These are phyloP conservation scores for Picea glauca DNA, from an alignment of 75 land plant species.

Conservation along the genomic window DNA sequence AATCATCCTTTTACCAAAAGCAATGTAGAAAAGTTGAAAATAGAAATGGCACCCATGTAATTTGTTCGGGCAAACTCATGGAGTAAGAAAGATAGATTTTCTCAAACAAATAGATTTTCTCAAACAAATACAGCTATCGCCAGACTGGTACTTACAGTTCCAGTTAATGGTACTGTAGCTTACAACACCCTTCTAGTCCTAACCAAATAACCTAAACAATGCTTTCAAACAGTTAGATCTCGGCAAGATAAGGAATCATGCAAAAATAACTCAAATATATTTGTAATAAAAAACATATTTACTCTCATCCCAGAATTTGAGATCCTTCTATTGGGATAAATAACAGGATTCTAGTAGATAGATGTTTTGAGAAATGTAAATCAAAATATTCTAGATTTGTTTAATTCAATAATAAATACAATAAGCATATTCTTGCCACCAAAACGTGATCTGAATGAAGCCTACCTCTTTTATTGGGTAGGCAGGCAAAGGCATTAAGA, in stretches of 20 bases:
- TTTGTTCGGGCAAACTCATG: background rate
- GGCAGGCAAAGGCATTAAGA: slow-evolving; percentile 90
- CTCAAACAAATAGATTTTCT: too few species aligned
- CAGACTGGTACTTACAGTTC: background rate
- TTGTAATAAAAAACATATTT: background rate
- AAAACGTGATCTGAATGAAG: background rate
- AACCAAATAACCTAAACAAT: background rate
- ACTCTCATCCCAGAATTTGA: background rate
- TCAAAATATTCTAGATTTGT: background rate
- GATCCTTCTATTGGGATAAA: background rate
- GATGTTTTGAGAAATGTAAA: background rate
- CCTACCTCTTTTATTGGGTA: slow-evolving; percentile 79
- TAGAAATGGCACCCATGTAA: background rate
- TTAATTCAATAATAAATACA: background rate
- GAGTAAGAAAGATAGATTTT: background rate
- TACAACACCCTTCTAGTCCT: background rate
- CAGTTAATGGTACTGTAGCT: background rate
- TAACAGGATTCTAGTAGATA: background rate
- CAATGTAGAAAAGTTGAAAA: too few species aligned
- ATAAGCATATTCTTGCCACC: background rate
- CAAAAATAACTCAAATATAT: background rate
- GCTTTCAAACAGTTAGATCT: slow-evolving; percentile 2
- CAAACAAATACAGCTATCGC: background rate
- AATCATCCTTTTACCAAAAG: too few species aligned
- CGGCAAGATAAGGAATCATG: background rate